Conservation (phyloP, 139 green algal genomes). For the Chlorella sorokiniana region DNA sequence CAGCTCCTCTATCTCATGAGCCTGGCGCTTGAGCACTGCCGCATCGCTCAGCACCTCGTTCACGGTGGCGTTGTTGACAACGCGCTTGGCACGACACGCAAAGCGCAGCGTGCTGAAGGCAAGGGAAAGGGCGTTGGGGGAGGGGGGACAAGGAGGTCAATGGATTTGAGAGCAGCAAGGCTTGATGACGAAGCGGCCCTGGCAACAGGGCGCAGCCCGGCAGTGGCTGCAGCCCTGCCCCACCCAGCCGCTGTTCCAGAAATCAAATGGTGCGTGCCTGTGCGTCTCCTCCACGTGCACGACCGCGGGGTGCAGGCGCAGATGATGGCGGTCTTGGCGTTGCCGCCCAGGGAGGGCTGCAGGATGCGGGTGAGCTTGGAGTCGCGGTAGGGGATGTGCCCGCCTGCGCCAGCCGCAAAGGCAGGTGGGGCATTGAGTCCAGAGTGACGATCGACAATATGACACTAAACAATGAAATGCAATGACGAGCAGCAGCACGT, state of each 20-base stretch:
- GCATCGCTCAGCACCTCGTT: conserved; percentile 89
- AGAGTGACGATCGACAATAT: no score
- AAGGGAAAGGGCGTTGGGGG: neutral
- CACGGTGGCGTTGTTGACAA: conserved; percentile 91
- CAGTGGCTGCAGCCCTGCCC: neutral
- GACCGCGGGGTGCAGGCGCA: conserved; percentile 85
- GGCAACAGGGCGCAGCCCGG: no score
- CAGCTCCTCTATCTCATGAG: conserved; percentile 75
- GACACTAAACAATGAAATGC: no score
- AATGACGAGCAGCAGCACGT: no score
- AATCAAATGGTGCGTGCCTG: conserved; percentile 3
- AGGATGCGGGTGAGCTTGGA: conserved; percentile 92
- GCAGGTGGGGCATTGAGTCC: neutral
- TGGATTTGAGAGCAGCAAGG: no score
- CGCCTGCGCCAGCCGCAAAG: conserved; percentile 49
- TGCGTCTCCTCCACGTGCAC: conserved; percentile 86
- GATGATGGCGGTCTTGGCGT: conserved; percentile 96
- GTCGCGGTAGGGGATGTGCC: conserved; percentile 89
- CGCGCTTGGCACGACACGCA: conserved; percentile 88
- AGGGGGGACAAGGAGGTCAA: neutral
- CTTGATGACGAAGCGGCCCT: no score
- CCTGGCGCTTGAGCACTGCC: conserved; percentile 88
- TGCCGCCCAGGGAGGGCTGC: conserved; percentile 93
- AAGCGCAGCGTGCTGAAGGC: conserved; percentile 88
- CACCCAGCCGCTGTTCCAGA: neutral